Evolutionary conservation across 257 asterid genomes (phyloP), one percentile per base, ranked within the genome.

Genomic region (Ajuga chamaepitys): DNA sequence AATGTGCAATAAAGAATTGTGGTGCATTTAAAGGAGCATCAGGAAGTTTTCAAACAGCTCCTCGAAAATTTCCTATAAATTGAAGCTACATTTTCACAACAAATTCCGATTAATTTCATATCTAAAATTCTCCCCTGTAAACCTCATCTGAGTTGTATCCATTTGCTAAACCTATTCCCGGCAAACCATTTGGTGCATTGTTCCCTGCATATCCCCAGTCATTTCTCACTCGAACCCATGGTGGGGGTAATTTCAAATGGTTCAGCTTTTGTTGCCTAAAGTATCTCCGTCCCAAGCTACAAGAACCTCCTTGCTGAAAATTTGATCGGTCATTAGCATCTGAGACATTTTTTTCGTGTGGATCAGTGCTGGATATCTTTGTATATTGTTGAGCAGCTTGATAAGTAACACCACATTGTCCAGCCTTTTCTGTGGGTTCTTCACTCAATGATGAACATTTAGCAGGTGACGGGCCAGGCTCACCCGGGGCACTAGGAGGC

Each of bases 181-280:
- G 70, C 20, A 54, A 52, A 56, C 54, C 63, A 28, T 54, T 66
- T 37, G 71, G 44, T 28, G 38, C 2, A 46, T 44, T 70, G 55
- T 37, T 66, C 52, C 74, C 81, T 7, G 67, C 14, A 56, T 32
- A 17, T 5, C 84, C 83, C 93, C 85, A 71, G 25, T 74, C 81
- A 38, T 79, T 84, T 77, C 89, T 88, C 65, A 59, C 81, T 54
- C 83, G 84, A 62, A 77, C 67, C 94, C 89, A 81, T 12, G 92
- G 95, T 20, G 88, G 91, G 26, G 62, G 70, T 26, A 67, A 30
- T 65, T 80, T 81, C 2, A 84, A 55, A 53, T 68, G 73, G 28
- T 73, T 85, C 76, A 67, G 66, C 74, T 86, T 88, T 69, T 84
- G 94, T 81, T 82, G 93, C 85, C 82, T 77, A 58, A 81, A 86